Percentiles rank a stretch among this genome's conserved stretches.
Evolutionary conservation across 1,284 basidiomycete genomes (phyloP).

Genomic region (Heterobasidion irregulare): DNA sequence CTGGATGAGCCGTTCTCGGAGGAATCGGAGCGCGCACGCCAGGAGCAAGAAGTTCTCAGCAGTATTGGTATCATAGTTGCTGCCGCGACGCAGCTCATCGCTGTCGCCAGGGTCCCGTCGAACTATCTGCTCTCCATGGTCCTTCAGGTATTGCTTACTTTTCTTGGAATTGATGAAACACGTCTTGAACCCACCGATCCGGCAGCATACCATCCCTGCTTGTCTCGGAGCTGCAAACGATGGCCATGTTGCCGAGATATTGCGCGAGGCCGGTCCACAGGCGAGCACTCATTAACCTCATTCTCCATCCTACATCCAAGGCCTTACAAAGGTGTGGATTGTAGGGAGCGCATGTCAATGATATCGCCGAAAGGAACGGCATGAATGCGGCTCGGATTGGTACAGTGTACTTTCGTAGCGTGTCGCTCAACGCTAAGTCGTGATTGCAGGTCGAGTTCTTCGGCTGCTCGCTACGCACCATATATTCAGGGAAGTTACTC

Average conservation of each 20-base stretch:
- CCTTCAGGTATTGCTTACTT: not conserved
- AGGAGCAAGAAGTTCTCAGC: conserved; percentile 5
- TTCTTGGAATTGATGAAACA: not conserved
- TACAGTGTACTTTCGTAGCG: not conserved
- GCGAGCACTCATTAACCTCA: not conserved
- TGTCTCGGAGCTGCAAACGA: not conserved
- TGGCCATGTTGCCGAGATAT: not conserved
- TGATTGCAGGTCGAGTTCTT: conserved; percentile 16
- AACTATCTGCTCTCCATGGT: not conserved
- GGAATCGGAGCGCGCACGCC: conserved; percentile 10
- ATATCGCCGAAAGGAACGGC: conserved; percentile 13
- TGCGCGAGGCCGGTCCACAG: conserved; percentile 1
- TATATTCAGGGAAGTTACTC: conserved; percentile 19
- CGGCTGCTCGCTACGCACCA: conserved; percentile 21
- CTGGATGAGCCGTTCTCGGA: conserved; percentile 8
- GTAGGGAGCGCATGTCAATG: conserved; percentile 16
- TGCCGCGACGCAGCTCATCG: not conserved
- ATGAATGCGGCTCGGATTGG: conserved; percentile 10
- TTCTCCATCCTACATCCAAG: not conserved
- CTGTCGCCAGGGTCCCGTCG: too few species aligned
- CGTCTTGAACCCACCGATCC: not conserved
- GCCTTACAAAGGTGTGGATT: not conserved
- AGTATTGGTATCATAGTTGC: not conserved
- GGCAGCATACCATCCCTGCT: not conserved
- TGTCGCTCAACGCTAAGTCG: not conserved